These are phyloP conservation scores for Gliomastix tumulicola DNA, from an alignment of 2,329 filamentous ascomycete species.

Conservation along the genomic window DNA sequence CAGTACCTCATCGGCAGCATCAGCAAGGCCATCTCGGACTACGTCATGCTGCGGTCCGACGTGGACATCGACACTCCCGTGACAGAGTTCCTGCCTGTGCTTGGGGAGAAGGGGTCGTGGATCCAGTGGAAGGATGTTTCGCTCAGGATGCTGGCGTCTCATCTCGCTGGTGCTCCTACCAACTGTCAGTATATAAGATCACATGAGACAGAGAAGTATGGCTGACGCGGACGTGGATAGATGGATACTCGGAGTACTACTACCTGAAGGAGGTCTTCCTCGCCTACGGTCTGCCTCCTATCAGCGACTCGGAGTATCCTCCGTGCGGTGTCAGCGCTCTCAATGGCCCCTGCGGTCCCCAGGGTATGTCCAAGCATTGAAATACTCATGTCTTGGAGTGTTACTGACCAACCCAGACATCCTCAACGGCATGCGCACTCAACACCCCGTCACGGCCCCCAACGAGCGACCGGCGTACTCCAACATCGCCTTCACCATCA, in stretches of 20 bases:
- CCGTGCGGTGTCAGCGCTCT: slow-evolving; percentile 25
- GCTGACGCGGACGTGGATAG: slow-evolving; percentile 5
- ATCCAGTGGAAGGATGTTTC: slow-evolving; percentile 28
- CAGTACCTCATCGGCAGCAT: slow-evolving; percentile 34
- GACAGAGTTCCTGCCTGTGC: slow-evolving; percentile 23
- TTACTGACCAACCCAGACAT: slow-evolving; percentile 18
- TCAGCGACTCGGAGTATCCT: slow-evolving; percentile 24
- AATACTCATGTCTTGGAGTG: background rate
- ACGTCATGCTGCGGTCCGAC: slow-evolving; percentile 25
- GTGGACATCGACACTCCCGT: slow-evolving; percentile 22
- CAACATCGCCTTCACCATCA: slow-evolving; percentile 28
- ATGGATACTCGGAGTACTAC: slow-evolving; percentile 28
- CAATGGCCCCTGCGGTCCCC: slow-evolving; percentile 21
- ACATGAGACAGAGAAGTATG: background rate
- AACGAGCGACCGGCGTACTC: slow-evolving; percentile 30
- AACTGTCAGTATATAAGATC: slow-evolving; percentile 18
- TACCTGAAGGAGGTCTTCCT: slow-evolving; percentile 24
- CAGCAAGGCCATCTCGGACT: slow-evolving; percentile 28
- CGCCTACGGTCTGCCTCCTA: slow-evolving; percentile 24
- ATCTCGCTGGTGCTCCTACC: slow-evolving; percentile 24
- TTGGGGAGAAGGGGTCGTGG: slow-evolving; percentile 13
- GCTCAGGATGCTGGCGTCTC: slow-evolving; percentile 25
- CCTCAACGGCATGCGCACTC: slow-evolving; percentile 18
- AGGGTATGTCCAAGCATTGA: background rate
- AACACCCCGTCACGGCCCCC: slow-evolving; percentile 18